These are phyloP conservation scores for Melampsora occidentalis DNA, from an alignment of 1,284 basidiomycete species.

Conservation along the genomic window DNA sequence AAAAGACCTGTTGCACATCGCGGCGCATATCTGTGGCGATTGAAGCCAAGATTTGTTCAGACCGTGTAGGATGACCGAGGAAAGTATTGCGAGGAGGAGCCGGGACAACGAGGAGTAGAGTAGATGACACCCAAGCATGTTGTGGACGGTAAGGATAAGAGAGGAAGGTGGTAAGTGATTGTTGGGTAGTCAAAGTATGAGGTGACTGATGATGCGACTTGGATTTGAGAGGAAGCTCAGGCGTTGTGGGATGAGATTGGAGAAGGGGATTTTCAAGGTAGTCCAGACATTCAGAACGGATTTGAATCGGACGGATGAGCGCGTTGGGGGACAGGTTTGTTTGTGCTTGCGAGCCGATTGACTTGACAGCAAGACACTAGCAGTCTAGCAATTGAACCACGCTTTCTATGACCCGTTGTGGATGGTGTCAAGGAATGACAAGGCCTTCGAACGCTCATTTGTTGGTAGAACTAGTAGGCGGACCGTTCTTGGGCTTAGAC, in stretches of 20 bases:
- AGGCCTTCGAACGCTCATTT: not conserved
- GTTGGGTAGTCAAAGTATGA: conserved; percentile 1
- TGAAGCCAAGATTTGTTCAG: not conserved
- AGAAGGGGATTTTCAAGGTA: not conserved
- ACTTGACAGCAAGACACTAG: not conserved
- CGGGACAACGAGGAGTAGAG: too few relatives aligned
- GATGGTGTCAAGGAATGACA: conserved; percentile 1
- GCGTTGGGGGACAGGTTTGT: not conserved
- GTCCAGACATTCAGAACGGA: not conserved
- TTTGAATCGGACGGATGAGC: not conserved
- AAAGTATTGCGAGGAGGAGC: too few relatives aligned
- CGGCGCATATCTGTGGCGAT: conserved; percentile 88
- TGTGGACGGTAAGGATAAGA: not conserved
- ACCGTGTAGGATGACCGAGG: not conserved
- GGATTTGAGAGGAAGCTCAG: not conserved
- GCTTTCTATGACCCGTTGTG: not conserved
- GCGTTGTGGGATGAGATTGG: not conserved
- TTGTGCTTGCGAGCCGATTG: not conserved
- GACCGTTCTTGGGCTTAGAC: not conserved
- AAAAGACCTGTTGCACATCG: conserved; percentile 99
- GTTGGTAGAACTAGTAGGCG: not conserved
- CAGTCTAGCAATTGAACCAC: conserved; percentile 8
- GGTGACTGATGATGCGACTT: conserved; percentile 10
- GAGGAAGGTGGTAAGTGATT: not conserved
- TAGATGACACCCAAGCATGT: too few relatives aligned